A percentile compares a stretch with the other conserved stretches of the same genome.
Evolutionary conservation across 805 yeast species (phyloP).

Genomic region (Diddensiella transvaalensis): DNA sequence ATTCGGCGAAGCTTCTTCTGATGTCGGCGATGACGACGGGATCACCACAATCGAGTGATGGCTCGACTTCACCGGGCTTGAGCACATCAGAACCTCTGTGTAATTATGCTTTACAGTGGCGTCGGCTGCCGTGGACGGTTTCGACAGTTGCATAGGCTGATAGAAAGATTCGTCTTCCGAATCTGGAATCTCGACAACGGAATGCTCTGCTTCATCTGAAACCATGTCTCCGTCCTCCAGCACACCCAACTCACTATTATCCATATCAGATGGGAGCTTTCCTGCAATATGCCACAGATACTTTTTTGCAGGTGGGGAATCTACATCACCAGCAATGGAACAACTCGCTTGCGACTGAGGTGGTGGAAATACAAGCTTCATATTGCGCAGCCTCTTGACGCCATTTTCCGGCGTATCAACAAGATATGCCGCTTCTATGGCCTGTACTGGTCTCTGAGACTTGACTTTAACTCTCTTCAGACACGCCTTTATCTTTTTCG

Average conservation of each 20-base stretch:
- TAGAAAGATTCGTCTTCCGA: neutral
- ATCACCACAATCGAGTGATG: neutral
- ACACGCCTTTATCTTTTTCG: neutral
- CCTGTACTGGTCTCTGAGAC: neutral
- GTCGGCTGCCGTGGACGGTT: neutral
- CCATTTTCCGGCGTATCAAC: conserved; percentile 1
- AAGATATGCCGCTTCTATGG: neutral
- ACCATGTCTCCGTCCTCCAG: neutral
- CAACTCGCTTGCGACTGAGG: neutral
- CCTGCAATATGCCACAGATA: neutral
- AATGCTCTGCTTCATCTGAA: neutral
- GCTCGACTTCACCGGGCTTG: neutral
- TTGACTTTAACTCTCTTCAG: no score
- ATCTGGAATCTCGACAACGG: conserved; percentile 1
- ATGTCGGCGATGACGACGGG: neutral
- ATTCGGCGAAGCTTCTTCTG: neutral
- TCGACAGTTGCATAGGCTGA: neutral
- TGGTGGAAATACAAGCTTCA: neutral
- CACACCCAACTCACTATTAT: neutral
- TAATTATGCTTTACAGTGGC: neutral
- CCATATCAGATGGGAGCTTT: neutral
- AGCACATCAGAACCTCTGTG: neutral
- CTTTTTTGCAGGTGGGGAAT: neutral
- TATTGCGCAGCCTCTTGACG: neutral
- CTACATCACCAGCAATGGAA: neutral